Base-by-base conservation (phyloP, 352 stramenopile species). In the Phytophthora parvispora region DNA sequence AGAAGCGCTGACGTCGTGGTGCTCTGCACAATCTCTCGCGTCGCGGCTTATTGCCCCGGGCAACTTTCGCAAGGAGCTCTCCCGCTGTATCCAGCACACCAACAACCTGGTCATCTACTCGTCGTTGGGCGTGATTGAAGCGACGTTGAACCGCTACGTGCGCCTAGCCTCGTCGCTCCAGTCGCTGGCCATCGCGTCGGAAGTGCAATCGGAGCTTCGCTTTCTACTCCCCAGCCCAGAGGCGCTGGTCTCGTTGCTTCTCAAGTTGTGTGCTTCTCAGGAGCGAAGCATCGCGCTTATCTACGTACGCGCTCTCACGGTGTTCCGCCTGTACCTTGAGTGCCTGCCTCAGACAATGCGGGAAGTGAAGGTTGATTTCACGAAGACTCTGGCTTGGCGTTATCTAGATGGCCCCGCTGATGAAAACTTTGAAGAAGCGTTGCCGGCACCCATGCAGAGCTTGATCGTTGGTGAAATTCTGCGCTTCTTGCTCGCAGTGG, bases 341-440 rank as follows among this genome's bases (percentile, higher is more conserved):
- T 94, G 86, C 43, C 67, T 97, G 9, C 87, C 88, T 1, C 76
- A 90, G 13, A 63, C 78, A 2, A 97, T 94, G 86, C 77, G 77
- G 29, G 90, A 97, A 31, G 79, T 92, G 10, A 97, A 97, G 67
- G 77, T 92, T 36, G 90, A 97, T 68, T 88, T 95, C 24, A 89
- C 90, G 12, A 97, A 97, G 74, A 76, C 92, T n/a, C 64, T 95
- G 3, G 67, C 69, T 0, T 94, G 83, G 82, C 67, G 75, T 16
- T 81, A 81, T 34, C 71, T 95, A 15, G 69, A 89, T 22, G 34
- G n/a, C 4, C 27, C 45, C 3, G 16, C n/a, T 22, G 45, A 50
- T 9, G 49, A 29, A 0, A 56, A 43, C 16, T 15, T 27, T 40
- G 24, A 61, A n/a, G 40, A 67, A 29, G 20, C 25, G n/a, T 9